phyloP scores from a whole-genome alignment of 768 basidiomycete species.

The Pleurotus cornucopiae region DNA sequence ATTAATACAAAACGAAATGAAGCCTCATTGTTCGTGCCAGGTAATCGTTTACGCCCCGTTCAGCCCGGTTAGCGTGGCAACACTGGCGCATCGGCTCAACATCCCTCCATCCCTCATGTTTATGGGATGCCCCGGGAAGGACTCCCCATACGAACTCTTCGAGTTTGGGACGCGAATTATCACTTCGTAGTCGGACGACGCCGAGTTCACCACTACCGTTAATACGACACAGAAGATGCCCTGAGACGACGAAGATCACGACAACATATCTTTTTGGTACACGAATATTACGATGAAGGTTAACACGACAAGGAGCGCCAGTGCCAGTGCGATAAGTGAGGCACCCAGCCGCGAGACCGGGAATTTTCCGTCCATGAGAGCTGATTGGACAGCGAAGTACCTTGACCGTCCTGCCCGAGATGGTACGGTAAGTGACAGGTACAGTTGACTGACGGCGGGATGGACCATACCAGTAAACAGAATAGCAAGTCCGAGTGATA shows the following conservation, averaged over 20 bases:
- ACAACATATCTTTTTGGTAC: background rate
- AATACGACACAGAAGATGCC: too few species aligned
- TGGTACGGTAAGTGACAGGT: background rate
- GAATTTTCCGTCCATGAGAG: conserved; percentile 34
- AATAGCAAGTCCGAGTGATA: background rate
- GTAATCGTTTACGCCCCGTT: conserved; percentile 42
- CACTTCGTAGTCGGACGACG: conserved; percentile 16
- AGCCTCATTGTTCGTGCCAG: conserved; percentile 20
- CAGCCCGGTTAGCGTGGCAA: conserved; percentile 40
- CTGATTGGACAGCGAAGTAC: conserved; percentile 24
- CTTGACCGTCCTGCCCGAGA: conserved; percentile 15
- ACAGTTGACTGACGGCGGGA: background rate
- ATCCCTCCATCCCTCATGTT: conserved; percentile 59
- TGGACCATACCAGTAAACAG: background rate
- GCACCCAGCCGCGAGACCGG: conserved; percentile 33
- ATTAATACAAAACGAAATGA: background rate
- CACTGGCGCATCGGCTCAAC: conserved; percentile 42
- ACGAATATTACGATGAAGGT: background rate
- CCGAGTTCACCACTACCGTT: too few species aligned
- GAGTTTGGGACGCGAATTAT: conserved; percentile 54
- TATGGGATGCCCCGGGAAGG: conserved; percentile 52
- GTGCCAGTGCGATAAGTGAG: conserved; percentile 20
- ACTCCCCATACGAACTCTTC: conserved; percentile 36
- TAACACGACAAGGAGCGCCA: conserved; percentile 24
- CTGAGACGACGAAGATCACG: background rate